These are phyloP conservation scores for Neofusicoccum laricinum DNA, from an alignment of 2,329 filamentous ascomycete species.

Conservation along the genomic window DNA sequence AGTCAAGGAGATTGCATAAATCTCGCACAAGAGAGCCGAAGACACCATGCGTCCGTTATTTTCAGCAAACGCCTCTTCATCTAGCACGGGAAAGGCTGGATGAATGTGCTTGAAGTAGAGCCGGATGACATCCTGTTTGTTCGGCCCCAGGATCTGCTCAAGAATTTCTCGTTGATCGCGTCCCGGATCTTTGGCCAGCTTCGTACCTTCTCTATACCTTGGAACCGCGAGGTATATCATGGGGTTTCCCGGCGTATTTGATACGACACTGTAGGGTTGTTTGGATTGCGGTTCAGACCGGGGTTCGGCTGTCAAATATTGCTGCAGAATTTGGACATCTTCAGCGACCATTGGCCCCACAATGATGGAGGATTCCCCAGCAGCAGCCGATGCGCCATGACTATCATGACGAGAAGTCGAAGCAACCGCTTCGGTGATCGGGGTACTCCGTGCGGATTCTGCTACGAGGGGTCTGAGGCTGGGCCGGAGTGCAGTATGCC, in stretches of 20 bases:
- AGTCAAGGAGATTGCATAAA: slow-evolving; percentile 37
- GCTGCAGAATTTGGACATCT: slow-evolving; percentile 40
- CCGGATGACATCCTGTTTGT: slow-evolving; percentile 38
- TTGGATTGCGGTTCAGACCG: slow-evolving; percentile 21
- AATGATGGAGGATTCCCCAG: slow-evolving; percentile 37
- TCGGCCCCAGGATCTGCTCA: slow-evolving; percentile 39
- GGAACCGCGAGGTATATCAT: slow-evolving; percentile 48
- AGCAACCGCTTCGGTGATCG: not conserved
- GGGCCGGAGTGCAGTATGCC: slow-evolving; percentile 15
- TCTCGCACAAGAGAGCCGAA: slow-evolving; percentile 37
- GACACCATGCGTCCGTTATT: slow-evolving; percentile 35
- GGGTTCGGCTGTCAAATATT: slow-evolving; percentile 35
- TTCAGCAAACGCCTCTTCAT: slow-evolving; percentile 34
- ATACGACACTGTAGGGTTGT: slow-evolving; percentile 51
- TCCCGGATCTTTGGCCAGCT: slow-evolving; percentile 33
- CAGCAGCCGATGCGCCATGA: slow-evolving; percentile 19
- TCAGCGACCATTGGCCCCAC: slow-evolving; percentile 41
- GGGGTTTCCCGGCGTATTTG: slow-evolving; percentile 41
- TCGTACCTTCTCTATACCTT: slow-evolving; percentile 47
- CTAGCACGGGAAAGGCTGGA: slow-evolving; percentile 39
- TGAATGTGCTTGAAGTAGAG: slow-evolving; percentile 45
- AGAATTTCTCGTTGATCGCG: slow-evolving; percentile 40
- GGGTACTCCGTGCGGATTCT: not conserved
- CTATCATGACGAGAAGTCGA: not conserved
- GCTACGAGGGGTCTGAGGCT: too few species aligned